Evolutionary conservation across 2,329 filamentous ascomycete genomes (phyloP).

Genomic region (Beauveria scarabaeidicola): DNA sequence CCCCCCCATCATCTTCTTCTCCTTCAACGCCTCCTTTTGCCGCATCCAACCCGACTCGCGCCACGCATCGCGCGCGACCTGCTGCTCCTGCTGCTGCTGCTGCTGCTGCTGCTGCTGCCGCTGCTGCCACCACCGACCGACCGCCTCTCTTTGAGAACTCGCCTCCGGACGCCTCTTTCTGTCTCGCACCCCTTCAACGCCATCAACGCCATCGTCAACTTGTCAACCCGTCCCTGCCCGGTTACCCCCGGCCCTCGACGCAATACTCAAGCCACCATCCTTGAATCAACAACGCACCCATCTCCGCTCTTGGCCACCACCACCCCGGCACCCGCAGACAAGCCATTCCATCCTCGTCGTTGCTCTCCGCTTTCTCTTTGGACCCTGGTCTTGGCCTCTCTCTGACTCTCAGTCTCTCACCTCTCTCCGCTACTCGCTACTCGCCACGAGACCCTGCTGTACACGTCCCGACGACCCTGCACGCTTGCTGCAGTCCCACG

Average conservation of each 20-base stretch:
- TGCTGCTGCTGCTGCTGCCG: not conserved
- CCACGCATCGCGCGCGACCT: not conserved
- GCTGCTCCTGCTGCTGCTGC: not conserved
- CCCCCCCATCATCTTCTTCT: too few species aligned
- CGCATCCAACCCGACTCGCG: not conserved
- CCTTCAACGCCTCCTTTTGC: not conserved
- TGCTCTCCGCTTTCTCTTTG: not conserved
- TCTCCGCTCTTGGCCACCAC: not conserved
- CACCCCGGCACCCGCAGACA: not conserved
- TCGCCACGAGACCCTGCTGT: not conserved
- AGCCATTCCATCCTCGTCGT: not conserved
- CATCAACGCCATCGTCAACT: too few species aligned
- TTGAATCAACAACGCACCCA: not conserved
- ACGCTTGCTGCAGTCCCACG: not conserved
- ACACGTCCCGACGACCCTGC: constrained; percentile 1
- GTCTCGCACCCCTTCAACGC: too few species aligned
- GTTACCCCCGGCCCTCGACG: not conserved
- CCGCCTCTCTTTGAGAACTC: not conserved
- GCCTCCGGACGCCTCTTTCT: not conserved
- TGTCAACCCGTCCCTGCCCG: not conserved
- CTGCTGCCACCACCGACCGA: too few species aligned
- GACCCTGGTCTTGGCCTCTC: not conserved
- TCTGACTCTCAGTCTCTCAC: not conserved
- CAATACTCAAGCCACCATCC: not conserved
- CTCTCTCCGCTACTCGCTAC: not conserved